Evolutionary conservation across 1,284 basidiomycete genomes (phyloP), one percentile per base, ranked within the genome.

Genomic region (Phaffia rhodozyma): DNA sequence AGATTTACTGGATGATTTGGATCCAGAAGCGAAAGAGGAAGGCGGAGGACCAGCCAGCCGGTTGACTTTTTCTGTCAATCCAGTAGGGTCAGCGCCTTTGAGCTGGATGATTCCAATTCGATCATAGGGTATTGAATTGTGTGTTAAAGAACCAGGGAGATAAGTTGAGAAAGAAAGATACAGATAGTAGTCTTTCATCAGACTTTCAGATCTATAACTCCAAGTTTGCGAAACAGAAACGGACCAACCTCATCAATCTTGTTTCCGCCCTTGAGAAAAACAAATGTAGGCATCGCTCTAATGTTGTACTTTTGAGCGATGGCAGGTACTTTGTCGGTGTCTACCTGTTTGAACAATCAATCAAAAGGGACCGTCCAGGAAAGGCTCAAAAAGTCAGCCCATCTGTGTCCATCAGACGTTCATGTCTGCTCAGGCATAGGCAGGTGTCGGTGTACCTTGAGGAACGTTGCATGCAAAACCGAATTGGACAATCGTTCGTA

Each of bases 221-320:
- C 32, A 20, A 55, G 51, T 30, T 20, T 27, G 38, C 7, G 13
- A 25, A 34, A 23, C 29, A 23, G 27, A 25, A 16, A 16, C 0
- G 32, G 34, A 67, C 71, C 63, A 51, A 75, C 74, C 71, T 75
- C 72, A 29, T 70, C 75, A 27, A 76, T 69, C 61, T 75, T 73
- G 32, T 68, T 55, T 9, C 75, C 76, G 57, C 72, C 75, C 70
- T 78, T 78, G 68, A 78, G 60, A 64, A 78, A 77, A 67, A 78
- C 75, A 72, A 79, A 79, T 4, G 78, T 79, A 4, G 78, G 78
- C 78, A 79, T 79, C 18, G 78, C 78, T 9, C 70, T 65, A 34
- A 79, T 70, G 21, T 69, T 60, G 71, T 74, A 79, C 55, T 75
- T 69, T 54, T 71, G 70, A 30, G 78, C 76, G 27, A 78, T 72